Evolutionary conservation across 2,329 filamentous ascomycete genomes (phyloP), one percentile per base, ranked within the genome.

Genomic region (Cordyceps cateniannulata): DNA sequence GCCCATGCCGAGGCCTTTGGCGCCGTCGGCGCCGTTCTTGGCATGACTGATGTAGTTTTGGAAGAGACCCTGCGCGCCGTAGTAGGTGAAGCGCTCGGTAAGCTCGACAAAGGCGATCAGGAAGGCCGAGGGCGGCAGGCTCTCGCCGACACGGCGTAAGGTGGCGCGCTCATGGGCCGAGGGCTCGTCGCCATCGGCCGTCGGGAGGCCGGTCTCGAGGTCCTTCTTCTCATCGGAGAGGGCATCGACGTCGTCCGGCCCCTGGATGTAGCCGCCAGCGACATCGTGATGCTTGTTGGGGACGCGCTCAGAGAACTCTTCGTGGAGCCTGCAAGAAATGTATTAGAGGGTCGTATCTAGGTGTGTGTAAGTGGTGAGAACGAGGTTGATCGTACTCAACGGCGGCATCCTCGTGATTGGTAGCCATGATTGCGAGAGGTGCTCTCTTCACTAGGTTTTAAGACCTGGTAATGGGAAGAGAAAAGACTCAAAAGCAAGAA

Each of bases 31-130:
- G 0, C 75, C 75, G 5, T 73, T 65, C 9, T 67, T 62, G 57
- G 68, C 65, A 62, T 75, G 67, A 64, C 62, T 72, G 65, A 83
- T 75, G 68, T 84, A 85, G 69, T 84, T 84, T 65, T 83, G 81
- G 70, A 83, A 83, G 42, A 81, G 69, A 60, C 81, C 81, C 53
- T 76, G 76, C 61, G 80, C 75, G 63, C 80, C 80, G 63, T 83
- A 84, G 74, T 80, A 84, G 61, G 82, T 80, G 73, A 85, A 85
- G 59, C 83, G 80, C 69, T 85, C 83, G 1, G 71, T 75, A 45
- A 84, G 70, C 66, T 85, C 83, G 50, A 85, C 80, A 18, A 82
- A 65, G 32, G 81, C 82, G 35, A 85, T 81, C 57, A 85, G 73
- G 73, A 80, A 84, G 57, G 81, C 81, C 0, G 81, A 81, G 38